phyloP scores from a whole-genome alignment of 148 eudicot genomes.

The Camellia lanceoleosa region DNA sequence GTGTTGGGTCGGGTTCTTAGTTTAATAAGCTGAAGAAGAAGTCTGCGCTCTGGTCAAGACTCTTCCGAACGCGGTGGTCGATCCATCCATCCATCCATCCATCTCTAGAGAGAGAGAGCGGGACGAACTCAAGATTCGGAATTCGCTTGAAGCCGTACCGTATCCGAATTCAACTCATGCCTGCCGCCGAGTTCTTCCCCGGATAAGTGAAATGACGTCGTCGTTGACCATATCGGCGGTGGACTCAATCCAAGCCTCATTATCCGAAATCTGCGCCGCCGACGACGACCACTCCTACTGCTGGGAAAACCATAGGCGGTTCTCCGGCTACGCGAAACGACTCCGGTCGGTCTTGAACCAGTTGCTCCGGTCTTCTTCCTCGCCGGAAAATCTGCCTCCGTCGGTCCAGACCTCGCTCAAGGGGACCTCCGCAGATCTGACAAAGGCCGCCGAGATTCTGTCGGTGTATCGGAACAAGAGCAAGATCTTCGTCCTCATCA shows the following conservation, averaged over 20 bases:
- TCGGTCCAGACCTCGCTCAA: conserved; percentile 46
- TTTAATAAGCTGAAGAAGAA: neutral
- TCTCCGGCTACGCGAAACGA: conserved; percentile 42
- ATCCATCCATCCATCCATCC: too few relatives aligned
- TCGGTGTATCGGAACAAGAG: conserved; percentile 42
- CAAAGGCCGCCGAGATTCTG: conserved; percentile 36
- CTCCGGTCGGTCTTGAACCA: conserved; percentile 37
- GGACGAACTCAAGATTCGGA: neutral
- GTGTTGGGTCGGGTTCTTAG: neutral
- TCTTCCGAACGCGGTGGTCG: neutral
- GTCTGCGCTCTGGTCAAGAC: neutral
- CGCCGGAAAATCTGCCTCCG: conserved; percentile 35
- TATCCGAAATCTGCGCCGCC: conserved; percentile 28
- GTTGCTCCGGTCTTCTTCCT: conserved; percentile 19
- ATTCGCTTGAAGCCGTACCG: neutral
- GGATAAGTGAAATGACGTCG: conserved; percentile 35
- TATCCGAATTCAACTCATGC: conserved; percentile 2
- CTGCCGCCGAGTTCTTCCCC: conserved; percentile 3
- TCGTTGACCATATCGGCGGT: conserved; percentile 25
- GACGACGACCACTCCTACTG: conserved; percentile 31
- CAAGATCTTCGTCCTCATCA: conserved; percentile 53
- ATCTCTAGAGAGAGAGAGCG: neutral
- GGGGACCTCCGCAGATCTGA: conserved; percentile 48
- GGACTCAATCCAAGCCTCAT: conserved; percentile 32
- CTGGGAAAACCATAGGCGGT: conserved; percentile 50